Base-by-base conservation (phyloP, 371 early-diverging fungal genomes). In the Enteropsectra breve region DNA sequence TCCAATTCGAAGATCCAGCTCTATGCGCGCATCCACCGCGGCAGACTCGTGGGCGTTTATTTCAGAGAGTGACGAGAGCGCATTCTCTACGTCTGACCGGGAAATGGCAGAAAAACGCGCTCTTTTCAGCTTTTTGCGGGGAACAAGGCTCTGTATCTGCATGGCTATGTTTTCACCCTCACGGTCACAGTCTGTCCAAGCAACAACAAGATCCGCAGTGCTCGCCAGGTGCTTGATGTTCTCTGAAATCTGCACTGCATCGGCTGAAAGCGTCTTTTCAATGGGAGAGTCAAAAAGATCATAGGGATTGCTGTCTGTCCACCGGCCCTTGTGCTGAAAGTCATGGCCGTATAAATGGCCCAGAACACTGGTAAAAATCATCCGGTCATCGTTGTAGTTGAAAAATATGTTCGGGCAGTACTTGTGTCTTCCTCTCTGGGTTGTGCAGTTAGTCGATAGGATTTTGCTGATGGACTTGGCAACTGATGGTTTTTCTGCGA, bases 181-280 rank as follows among this genome's bases (percentile, higher is more conserved):
- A 40, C 92, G 84, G 82, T 98, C 99, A 74, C 95, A 94, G 84
- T 98, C 99, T 0, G 97, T 97, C 97, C 97, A 98, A 32, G 97
- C 92, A 54, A 93, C 85, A 29, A 97, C 74, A 38, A 84, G 75
- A 18, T 87, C 79, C 0, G 88, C 83, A 3, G 69, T 61, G 32
- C 75, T 48, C 1, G 93, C 66, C 72, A 90, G 90, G 15, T 76
- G 69, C 15, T 81, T 85, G 0, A 91, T 75, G 0, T 75, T 74
- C 59, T 80, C 60, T 38, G 79, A 72, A 18, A 84, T 71, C 76
- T 83, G 24, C 2, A 48, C 18, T 33, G 61, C 47, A 0, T 74
- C 70, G 8, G 59, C 59, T 15, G 28, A 18, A 5, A 70, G 45
- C 30, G 30, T 47, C 24, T 49, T 57, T 26, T 47, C 54, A 5